Evolutionary conservation across 139 green algal species (phyloP).

Genomic region (Chlamydomonas eustigma): DNA sequence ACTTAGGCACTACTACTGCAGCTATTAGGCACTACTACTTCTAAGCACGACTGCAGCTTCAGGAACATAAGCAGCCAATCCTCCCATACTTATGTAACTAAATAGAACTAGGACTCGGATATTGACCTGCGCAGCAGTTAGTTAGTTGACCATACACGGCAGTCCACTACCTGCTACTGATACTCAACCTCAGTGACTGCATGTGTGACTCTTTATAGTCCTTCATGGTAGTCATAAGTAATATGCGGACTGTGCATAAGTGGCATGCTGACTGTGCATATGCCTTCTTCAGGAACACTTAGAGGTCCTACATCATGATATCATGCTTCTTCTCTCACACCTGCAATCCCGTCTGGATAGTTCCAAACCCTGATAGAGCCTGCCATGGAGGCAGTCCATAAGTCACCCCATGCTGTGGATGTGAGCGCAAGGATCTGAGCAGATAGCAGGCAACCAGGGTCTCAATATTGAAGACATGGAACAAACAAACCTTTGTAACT

Average conservation of each 20-base stretch:
- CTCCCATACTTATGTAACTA: no score
- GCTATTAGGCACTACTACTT: no score
- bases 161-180: no score
- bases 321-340: not conserved
- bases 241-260: not conserved
- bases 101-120: no score
- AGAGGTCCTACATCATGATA: not conserved
- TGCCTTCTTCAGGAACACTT: no score
- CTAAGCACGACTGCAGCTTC: no score
- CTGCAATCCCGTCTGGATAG: not conserved
- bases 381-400: conserved; percentile 44
- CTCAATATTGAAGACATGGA: not conserved
- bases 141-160: no score
- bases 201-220: not conserved
- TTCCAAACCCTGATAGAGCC: not conserved
- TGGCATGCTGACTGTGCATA: not conserved
- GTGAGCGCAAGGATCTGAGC: not conserved
- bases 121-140: no score
- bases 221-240: not conserved
- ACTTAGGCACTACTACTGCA: no score
- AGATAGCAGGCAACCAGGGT: no score
- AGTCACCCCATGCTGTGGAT: conserved; percentile 37
- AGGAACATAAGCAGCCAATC: no score
- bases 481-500: no score
- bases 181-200: not conserved